Conservation (phyloP, 2,329 filamentous ascomycete genomes). For the Colletotrichum echinochloae region DNA sequence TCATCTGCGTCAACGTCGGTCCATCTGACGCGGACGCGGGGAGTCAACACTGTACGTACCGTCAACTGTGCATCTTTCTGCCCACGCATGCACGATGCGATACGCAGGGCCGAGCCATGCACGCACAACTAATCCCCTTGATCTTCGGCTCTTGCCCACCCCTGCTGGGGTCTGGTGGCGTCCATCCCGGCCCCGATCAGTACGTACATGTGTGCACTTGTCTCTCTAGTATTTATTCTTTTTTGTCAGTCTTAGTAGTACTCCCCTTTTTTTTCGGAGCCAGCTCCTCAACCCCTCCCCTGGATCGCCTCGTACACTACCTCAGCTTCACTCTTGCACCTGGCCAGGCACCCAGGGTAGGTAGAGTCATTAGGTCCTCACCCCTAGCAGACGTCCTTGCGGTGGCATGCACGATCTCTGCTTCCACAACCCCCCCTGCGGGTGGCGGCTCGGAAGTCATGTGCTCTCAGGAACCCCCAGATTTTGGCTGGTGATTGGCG, state of each 20-base stretch:
- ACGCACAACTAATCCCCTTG: slow-evolving; percentile 1
- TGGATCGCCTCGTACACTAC: background rate
- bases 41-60: slow-evolving; percentile 5
- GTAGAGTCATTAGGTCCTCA: too few relatives aligned
- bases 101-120: background rate
- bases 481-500: slow-evolving; percentile 21
- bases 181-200: background rate
- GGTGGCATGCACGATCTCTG: slow-evolving; percentile 33
- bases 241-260: background rate
- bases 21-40: slow-evolving; percentile 21
- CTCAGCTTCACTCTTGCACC: background rate
- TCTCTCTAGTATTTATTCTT: too few relatives aligned
- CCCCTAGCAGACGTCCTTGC: slow-evolving; percentile 14
- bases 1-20: background rate
- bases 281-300: background rate
- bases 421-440: slow-evolving; percentile 34
- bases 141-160: slow-evolving; percentile 17
- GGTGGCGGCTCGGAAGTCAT: slow-evolving; percentile 19
- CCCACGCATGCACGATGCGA: background rate
- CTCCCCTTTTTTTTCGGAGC: background rate
- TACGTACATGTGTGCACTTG: too few relatives aligned
- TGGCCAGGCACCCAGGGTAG: too few relatives aligned
- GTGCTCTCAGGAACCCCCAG: slow-evolving; percentile 10
- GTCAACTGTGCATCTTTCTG: background rate
- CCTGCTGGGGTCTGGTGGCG: slow-evolving; percentile 8